Conservation (phyloP, 2,329 filamentous ascomycete species). For the Pestalotiopsis fici region DNA sequence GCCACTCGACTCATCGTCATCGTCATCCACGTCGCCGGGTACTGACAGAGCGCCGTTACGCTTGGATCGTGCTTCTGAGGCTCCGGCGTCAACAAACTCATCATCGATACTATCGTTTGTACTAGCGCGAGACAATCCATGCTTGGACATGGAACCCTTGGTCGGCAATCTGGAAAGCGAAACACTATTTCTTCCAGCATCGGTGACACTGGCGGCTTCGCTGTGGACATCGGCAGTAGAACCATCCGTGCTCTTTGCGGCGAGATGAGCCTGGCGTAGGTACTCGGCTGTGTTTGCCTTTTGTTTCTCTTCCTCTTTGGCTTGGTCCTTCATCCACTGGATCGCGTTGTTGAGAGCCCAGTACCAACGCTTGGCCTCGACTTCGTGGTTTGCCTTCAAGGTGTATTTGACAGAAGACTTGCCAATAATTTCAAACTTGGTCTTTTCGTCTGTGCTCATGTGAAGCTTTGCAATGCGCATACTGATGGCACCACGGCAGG, state of each 20-base stretch:
- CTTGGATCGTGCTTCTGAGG: slow-evolving; percentile 42
- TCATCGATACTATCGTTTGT: slow-evolving; percentile 52
- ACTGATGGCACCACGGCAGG: slow-evolving; percentile 96
- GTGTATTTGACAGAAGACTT: slow-evolving; percentile 99
- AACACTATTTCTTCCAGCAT: slow-evolving; percentile 42
- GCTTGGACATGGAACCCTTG: slow-evolving; percentile 26
- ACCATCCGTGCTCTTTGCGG: slow-evolving; percentile 43
- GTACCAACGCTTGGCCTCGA: slow-evolving; percentile 98
- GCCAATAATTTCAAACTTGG: slow-evolving; percentile 94
- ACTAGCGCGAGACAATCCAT: slow-evolving; percentile 40
- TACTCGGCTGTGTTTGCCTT: slow-evolving; percentile 74
- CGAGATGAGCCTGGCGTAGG: slow-evolving; percentile 75
- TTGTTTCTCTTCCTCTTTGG: slow-evolving; percentile 82
- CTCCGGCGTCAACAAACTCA: slow-evolving; percentile 48
- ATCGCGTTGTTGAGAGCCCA: slow-evolving; percentile 99
- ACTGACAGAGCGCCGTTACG: slow-evolving; percentile 35
- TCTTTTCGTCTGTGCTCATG: slow-evolving; percentile 97
- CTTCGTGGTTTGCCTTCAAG: slow-evolving; percentile 95
- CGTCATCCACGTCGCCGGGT: slow-evolving; percentile 45
- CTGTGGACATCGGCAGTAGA: slow-evolving; percentile 48
- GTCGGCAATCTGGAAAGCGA: slow-evolving; percentile 43
- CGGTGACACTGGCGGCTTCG: slow-evolving; percentile 53
- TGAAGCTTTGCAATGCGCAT: slow-evolving; percentile 94
- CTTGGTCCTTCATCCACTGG: slow-evolving; percentile 97
- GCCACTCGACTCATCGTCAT: slow-evolving; percentile 64